Evolutionary conservation across 2,329 filamentous ascomycete genomes (phyloP), one percentile per base, ranked within the genome.

Genomic region (Chaetomium strumarium): DNA sequence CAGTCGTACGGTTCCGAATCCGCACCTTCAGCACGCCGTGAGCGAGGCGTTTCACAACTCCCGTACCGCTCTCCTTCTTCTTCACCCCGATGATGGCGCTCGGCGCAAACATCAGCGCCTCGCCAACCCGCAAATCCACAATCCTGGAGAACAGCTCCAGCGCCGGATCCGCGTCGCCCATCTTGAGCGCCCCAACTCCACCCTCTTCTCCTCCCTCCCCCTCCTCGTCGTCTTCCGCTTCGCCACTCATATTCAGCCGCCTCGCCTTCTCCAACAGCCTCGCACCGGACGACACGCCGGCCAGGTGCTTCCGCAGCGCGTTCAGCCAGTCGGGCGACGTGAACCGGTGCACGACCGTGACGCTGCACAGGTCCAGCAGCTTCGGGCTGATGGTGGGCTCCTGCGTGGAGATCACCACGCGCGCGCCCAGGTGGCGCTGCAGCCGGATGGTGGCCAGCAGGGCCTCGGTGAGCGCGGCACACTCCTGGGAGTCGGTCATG

Each of bases 341-440:
- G 65, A 91, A 91, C 0, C 84, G 76, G 62, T 91, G 86, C 0
- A 90, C 81, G 14, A 90, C 74, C 0, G 81, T 86, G n/a, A 87
- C 70, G 1, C 80, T 83, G 65, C 84, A 90, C 0, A 92, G 71
- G 49, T 89, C 85, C 0, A 92, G 74, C 0, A 93, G 74, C 14
- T 76, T 75, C 0, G 82, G 80, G 0, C 83, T 84, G 4, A 91
- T 75, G 0, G 85, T 88, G 0, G 87, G 88, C 61, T 92, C 88
- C 63, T 93, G 86, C 0, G 87, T 92, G 0, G 86, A 83, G 31
- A 92, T 83, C 39, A 92, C 64, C 5, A 90, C 73, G 0, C 87
- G 77, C 0, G 78, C 75, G 0, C 77, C 86, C 1, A 83, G 68
- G 62, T 92, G 88, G 0, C 86, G 81, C 66, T 92, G 86, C 16